A percentile compares a stretch with the other conserved stretches of the same genome.
Evolutionary conservation across 2,329 filamentous ascomycete genomes (phyloP).

Genomic region (Ceratocystis eucalypticola): DNA sequence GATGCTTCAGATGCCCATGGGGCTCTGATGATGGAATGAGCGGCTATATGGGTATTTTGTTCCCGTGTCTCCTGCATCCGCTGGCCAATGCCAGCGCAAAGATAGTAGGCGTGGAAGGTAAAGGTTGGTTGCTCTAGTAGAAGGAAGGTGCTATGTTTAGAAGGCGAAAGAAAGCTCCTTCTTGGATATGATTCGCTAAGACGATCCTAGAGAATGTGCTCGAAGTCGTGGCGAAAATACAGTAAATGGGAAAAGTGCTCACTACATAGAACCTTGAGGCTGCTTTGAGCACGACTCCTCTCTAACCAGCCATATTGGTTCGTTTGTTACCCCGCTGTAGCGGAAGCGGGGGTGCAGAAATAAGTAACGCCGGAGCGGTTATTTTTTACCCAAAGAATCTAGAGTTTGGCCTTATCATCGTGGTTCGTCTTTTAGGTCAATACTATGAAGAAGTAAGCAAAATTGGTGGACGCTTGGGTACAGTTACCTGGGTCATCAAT

Average conservation of each 20-base stretch:
- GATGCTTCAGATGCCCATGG: background rate
- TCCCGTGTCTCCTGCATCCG: background rate
- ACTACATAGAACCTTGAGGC: background rate
- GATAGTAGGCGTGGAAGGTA: background rate
- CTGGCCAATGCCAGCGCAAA: background rate
- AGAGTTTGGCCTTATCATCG: background rate
- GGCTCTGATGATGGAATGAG: background rate
- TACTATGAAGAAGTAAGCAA: background rate
- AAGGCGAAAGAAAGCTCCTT: background rate
- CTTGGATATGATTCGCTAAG: too few species aligned
- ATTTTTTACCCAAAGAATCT: background rate
- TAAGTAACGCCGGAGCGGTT: background rate
- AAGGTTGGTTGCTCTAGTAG: background rate
- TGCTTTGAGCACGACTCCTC: background rate
- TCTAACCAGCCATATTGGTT: background rate
- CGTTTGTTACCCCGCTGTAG: background rate
- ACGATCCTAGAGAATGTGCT: too few species aligned
- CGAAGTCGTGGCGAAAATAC: too few species aligned
- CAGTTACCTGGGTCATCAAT: background rate
- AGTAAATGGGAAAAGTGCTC: background rate
- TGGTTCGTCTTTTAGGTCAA: background rate
- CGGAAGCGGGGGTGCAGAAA: background rate
- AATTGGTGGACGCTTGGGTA: background rate
- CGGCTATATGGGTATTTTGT: background rate
- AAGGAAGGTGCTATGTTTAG: background rate